phyloP scores from a whole-genome alignment of 2,329 filamentous ascomycete species.

The Colletotrichum lini region DNA sequence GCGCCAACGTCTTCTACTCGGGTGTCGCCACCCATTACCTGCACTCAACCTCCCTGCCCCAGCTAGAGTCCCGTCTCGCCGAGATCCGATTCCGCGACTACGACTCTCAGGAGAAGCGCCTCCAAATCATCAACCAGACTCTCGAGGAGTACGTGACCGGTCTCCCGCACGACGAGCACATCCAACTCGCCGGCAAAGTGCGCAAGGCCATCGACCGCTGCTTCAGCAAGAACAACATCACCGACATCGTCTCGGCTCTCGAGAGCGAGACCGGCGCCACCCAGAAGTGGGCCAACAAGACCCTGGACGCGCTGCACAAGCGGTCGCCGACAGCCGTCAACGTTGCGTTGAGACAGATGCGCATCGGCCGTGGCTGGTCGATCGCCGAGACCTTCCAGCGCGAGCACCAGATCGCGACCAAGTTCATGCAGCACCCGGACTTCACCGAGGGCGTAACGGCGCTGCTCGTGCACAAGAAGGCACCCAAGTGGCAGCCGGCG shows the following conservation, averaged over 20 bases:
- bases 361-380: conserved; percentile 80
- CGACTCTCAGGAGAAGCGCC: conserved; percentile 72
- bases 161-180: conserved; percentile 81
- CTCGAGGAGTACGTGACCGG: conserved; percentile 94
- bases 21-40: conserved; percentile 97
- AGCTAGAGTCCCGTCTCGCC: conserved; percentile 86
- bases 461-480: conserved; percentile 78
- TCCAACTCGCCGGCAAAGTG: conserved; percentile 76
- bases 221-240: conserved; percentile 77
- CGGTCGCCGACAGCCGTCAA: conserved; percentile 90
- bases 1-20: conserved; percentile 89
- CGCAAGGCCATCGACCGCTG: conserved; percentile 88
- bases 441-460: conserved; percentile 94
- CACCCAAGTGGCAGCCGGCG: conserved; percentile 83
- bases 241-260: conserved; percentile 80
- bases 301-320: conserved; percentile 79
- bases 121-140: conserved; percentile 84
- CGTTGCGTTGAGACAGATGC: conserved; percentile 88
- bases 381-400: conserved; percentile 88
- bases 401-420: conserved; percentile 86
- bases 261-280: conserved; percentile 66
- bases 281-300: conserved; percentile 83
- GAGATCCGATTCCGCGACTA: conserved; percentile 92
- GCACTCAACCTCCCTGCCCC: conserved; percentile 87
- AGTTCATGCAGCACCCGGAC: conserved; percentile 93